Evolutionary conservation across 129 eudicot species (phyloP).

Genomic region (Saposhnikovia divaricata): DNA sequence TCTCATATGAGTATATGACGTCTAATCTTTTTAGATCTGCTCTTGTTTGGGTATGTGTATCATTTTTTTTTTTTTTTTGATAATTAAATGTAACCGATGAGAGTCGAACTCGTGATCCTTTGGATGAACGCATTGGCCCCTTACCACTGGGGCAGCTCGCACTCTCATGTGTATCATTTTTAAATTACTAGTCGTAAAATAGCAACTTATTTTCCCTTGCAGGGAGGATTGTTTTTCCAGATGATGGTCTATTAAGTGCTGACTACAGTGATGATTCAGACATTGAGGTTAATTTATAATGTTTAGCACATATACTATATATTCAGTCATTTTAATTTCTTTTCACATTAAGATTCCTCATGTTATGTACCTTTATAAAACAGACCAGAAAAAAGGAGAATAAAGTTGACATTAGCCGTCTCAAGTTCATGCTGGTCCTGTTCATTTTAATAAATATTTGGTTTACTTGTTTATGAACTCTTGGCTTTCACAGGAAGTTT

Average conservation of each 20-base stretch:
- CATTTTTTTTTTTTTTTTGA: too few relatives aligned
- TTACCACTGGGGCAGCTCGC: too few relatives aligned
- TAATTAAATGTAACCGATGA: too few relatives aligned
- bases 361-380: slow-evolving; percentile 15
- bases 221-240: slow-evolving; percentile 25
- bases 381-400: slow-evolving; percentile 40
- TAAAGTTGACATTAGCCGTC: slow-evolving; percentile 56
- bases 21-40: background rate
- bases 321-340: background rate
- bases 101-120: too few relatives aligned
- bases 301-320: background rate
- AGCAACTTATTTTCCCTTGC: background rate
- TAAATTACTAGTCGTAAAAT: background rate
- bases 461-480: slow-evolving; percentile 5
- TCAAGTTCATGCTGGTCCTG: slow-evolving; percentile 78
- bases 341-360: slow-evolving; percentile 10
- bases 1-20: background rate
- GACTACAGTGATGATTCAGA: slow-evolving; percentile 25
- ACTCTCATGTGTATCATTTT: background rate
- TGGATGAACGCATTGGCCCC: too few relatives aligned
- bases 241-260: slow-evolving; percentile 25
- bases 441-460: slow-evolving; percentile 1
- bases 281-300: slow-evolving; percentile 31
- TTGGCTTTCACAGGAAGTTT: background rate
- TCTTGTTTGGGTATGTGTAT: background rate